Conservation (phyloP, 2,329 filamentous ascomycete genomes). For the Phaeomoniella chlamydospora region DNA sequence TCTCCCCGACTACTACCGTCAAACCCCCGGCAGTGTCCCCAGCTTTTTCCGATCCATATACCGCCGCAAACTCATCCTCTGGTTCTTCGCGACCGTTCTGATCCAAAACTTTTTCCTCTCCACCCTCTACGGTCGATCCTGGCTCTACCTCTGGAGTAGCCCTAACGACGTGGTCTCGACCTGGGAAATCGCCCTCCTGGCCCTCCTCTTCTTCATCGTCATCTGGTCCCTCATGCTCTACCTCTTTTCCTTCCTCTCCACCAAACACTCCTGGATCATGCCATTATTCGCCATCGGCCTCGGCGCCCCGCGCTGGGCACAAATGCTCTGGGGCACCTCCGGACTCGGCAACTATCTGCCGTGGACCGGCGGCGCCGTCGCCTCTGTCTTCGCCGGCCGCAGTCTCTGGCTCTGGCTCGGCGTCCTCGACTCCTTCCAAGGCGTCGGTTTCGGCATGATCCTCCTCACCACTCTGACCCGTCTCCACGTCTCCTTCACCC, state of each 20-base stretch:
- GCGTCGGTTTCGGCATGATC: slow-evolving; percentile 45
- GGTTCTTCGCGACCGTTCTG: slow-evolving; percentile 7
- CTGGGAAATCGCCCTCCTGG: slow-evolving; percentile 33
- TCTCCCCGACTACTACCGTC: slow-evolving; percentile 44
- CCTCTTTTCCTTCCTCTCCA: slow-evolving; percentile 30
- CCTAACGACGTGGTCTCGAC: slow-evolving; percentile 25
- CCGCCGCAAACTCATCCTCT: slow-evolving; percentile 33
- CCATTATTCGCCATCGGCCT: slow-evolving; percentile 45
- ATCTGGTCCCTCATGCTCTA: slow-evolving; percentile 34
- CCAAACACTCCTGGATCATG: slow-evolving; percentile 40
- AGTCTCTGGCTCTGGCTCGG: slow-evolving; percentile 44
- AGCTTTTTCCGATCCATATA: slow-evolving; percentile 41
- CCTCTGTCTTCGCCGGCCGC: slow-evolving; percentile 32
- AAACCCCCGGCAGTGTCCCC: slow-evolving; percentile 40
- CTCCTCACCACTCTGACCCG: slow-evolving; percentile 41
- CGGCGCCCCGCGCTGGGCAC: slow-evolving; percentile 41
- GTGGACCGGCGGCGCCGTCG: slow-evolving; percentile 37
- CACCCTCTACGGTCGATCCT: slow-evolving; percentile 44
- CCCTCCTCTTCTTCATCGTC: slow-evolving; percentile 20
- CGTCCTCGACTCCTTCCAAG: slow-evolving; percentile 40
- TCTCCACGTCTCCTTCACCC: slow-evolving; percentile 38
- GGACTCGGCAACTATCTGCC: slow-evolving; percentile 39
- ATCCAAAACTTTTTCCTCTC: slow-evolving; percentile 47
- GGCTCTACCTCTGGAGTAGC: slow-evolving; percentile 40
- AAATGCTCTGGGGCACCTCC: slow-evolving; percentile 41